Conservation (phyloP, 495 filamentous ascomycete genomes). For the Terfezia boudieri region DNA sequence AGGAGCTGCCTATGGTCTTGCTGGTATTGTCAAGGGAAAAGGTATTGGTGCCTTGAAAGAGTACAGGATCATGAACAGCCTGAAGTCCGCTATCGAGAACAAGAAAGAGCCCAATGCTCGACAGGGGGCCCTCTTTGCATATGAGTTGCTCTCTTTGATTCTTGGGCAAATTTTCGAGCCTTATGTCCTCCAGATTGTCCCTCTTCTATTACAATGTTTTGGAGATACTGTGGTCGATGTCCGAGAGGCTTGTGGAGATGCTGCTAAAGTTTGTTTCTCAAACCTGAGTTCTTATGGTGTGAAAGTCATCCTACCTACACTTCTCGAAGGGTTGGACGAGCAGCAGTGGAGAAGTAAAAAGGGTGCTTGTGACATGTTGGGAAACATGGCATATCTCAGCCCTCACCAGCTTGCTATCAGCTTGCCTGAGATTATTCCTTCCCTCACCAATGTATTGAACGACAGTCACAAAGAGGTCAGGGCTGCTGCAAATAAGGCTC, state of each 20-base stretch:
- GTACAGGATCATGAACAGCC: conserved; percentile 58
- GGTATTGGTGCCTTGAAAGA: conserved; percentile 67
- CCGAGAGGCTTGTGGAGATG: conserved; percentile 74
- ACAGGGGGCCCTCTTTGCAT: conserved; percentile 72
- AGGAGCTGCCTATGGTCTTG: conserved; percentile 86
- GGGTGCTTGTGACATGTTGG: conserved; percentile 84
- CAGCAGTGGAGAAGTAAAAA: conserved; percentile 96
- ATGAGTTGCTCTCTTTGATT: conserved; percentile 67
- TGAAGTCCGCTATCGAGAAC: conserved; percentile 62
- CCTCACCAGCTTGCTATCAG: conserved; percentile 81
- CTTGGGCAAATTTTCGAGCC: conserved; percentile 81
- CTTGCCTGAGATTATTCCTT: conserved; percentile 87
- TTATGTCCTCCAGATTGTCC: conserved; percentile 86
- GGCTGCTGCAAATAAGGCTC: conserved; percentile 70
- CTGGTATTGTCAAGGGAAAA: conserved; percentile 65
- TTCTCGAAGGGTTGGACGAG: conserved; percentile 83
- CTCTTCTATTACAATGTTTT: conserved; percentile 69
- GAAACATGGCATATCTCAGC: conserved; percentile 94
- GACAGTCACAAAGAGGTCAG: conserved; percentile 97
- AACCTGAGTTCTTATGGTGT: conserved; percentile 87
- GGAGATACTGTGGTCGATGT: conserved; percentile 76
- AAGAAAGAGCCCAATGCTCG: conserved; percentile 77
- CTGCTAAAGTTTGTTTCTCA: conserved; percentile 83
- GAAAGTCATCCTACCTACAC: conserved; percentile 73
- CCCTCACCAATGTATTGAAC: conserved; percentile 76